Evolutionary conservation across 2,329 filamentous ascomycete species (phyloP).

Genomic region (Eutypella sp.): DNA sequence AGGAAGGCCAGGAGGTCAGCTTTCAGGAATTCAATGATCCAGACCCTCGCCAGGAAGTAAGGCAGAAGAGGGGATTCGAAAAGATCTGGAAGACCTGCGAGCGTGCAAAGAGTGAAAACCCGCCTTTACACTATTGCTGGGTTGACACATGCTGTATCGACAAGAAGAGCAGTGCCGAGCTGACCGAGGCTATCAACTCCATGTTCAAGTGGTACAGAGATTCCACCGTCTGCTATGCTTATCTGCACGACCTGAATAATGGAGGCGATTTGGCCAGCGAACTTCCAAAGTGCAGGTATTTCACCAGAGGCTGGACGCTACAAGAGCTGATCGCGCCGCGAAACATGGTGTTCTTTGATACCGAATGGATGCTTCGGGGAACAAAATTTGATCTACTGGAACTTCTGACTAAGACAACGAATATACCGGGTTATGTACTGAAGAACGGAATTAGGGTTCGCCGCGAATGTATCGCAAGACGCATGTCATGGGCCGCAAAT

Average conservation of each 20-base stretch:
- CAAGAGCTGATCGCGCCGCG: conserved; percentile 10
- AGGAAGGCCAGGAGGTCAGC: neutral
- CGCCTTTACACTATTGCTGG: conserved; percentile 1
- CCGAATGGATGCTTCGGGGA: conserved; percentile 3
- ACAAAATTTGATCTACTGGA: neutral
- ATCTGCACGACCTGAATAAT: neutral
- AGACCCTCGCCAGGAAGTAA: neutral
- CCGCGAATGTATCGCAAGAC: neutral
- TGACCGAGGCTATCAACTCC: conserved; percentile 5
- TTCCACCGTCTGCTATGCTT: conserved; percentile 2
- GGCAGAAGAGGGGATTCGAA: neutral
- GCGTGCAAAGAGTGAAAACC: neutral
- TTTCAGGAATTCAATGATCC: neutral
- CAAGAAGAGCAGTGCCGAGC: conserved; percentile 3
- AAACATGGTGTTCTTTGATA: conserved; percentile 3
- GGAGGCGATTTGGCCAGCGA: neutral
- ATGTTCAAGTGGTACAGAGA: conserved; percentile 5
- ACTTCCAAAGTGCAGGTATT: neutral
- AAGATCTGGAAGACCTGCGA: neutral
- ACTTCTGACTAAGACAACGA: conserved; percentile 1
- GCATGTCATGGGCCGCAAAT: conserved; percentile 8
- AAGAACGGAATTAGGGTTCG: neutral
- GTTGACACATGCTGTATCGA: conserved; percentile 4
- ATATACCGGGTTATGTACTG: conserved; percentile 2
- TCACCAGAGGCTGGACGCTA: conserved; percentile 8